Evolutionary conservation across 805 yeast species (phyloP).

Genomic region (Teunomyces cretensis): DNA sequence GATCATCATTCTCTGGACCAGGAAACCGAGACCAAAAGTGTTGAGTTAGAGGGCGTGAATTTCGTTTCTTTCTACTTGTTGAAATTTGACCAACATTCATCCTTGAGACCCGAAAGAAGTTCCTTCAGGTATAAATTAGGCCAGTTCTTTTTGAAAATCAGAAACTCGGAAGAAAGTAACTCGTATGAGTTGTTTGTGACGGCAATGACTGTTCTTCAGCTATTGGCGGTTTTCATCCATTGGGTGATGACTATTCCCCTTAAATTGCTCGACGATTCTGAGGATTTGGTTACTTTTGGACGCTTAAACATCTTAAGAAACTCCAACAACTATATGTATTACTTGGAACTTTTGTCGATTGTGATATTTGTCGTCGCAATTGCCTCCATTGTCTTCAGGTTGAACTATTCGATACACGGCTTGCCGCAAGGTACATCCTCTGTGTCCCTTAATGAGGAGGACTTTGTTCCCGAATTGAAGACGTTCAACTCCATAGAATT

Average conservation of each 20-base stretch:
- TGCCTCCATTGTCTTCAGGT: slow-evolving; percentile 41
- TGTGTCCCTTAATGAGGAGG: slow-evolving; percentile 3
- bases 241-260: slow-evolving; percentile 22
- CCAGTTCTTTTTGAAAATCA: slow-evolving; percentile 31
- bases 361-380: slow-evolving; percentile 52
- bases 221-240: slow-evolving; percentile 16
- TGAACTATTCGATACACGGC: slow-evolving; percentile 13
- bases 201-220: slow-evolving; percentile 10
- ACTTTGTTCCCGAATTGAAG: slow-evolving; percentile 11
- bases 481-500: slow-evolving; percentile 33
- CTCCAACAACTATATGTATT: slow-evolving; percentile 49
- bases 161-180: slow-evolving; percentile 36
- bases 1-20: slow-evolving; percentile 4
- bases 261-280: slow-evolving; percentile 11
- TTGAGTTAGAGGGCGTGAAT: slow-evolving; percentile 17
- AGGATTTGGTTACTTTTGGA: slow-evolving; percentile 6
- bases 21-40: slow-evolving; percentile 16
- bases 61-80: slow-evolving; percentile 24
- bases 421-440: neutral
- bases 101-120: slow-evolving; percentile 15
- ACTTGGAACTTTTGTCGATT: slow-evolving; percentile 55
- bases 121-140: slow-evolving; percentile 31
- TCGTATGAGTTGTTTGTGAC: slow-evolving; percentile 22
- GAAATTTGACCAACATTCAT: slow-evolving; percentile 11
- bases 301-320: slow-evolving; percentile 12